Conservation (phyloP, 208 protist species). For the Vickermania spadyakhi region DNA sequence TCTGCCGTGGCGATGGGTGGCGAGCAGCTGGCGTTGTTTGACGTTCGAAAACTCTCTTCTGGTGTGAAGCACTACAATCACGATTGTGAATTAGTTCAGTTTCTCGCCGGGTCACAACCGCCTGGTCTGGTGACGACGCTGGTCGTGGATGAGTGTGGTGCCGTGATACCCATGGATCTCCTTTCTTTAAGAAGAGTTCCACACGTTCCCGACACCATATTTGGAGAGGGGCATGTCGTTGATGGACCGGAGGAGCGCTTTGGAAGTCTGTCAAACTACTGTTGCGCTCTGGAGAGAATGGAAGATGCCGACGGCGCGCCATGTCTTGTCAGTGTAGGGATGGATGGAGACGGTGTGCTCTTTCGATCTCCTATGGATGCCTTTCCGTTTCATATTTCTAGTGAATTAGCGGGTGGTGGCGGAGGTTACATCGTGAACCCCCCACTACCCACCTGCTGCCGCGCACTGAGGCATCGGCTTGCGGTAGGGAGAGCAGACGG, state of each 20-base stretch:
- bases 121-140: neutral
- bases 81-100: neutral
- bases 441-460: constrained; percentile 46
- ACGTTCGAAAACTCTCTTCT: neutral
- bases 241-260: constrained; percentile 15
- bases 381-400: neutral
- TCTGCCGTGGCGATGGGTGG: neutral
- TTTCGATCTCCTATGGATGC: neutral
- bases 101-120: neutral
- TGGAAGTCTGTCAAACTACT: constrained; percentile 39
- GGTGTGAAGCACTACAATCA: neutral
- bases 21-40: neutral
- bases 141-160: neutral
- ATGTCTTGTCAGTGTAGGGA: neutral
- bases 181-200: constrained; percentile 1
- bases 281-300: constrained; percentile 14
- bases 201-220: constrained; percentile 24
- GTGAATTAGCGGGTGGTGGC: neutral
- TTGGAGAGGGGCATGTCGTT: constrained; percentile 15
- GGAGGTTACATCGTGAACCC: constrained; percentile 52
- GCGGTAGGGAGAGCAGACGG: constrained; percentile 56
- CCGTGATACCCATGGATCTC: neutral
- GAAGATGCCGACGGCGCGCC: neutral
- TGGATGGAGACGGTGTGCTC: constrained; percentile 1
- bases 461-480: constrained; percentile 14